Evolutionary conservation across 2,329 filamentous ascomycete genomes (phyloP).

Genomic region (Pyrenophora graminea): DNA sequence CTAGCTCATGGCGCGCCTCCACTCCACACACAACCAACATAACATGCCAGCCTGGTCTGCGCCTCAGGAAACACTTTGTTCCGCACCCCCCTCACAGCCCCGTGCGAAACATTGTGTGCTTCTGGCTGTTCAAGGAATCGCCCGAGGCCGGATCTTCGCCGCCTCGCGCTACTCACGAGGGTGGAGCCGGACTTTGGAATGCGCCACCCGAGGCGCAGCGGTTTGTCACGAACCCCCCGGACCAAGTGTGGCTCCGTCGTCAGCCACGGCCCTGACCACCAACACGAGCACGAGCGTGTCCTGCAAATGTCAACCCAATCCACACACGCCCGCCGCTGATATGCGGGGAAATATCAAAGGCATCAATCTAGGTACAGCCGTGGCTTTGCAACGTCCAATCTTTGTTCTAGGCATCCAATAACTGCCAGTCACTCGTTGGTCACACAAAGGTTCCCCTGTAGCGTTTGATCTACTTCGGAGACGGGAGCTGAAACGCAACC

Average conservation of each 20-base stretch:
- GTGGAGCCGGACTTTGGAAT: slow-evolving; percentile 11
- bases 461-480: slow-evolving; percentile 34
- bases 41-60: slow-evolving; percentile 1
- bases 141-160: slow-evolving; percentile 13
- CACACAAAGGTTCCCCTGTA: slow-evolving; percentile 31
- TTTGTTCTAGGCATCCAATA: slow-evolving; percentile 15
- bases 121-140: slow-evolving; percentile 3
- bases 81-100: slow-evolving; percentile 17
- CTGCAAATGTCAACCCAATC: no score
- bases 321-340: slow-evolving; percentile 9
- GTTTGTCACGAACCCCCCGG: neutral
- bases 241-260: slow-evolving; percentile 22
- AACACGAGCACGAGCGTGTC: no score
- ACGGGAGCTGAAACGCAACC: slow-evolving; percentile 42
- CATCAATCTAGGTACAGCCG: slow-evolving; percentile 2
- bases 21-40: no score
- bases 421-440: slow-evolving; percentile 19
- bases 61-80: slow-evolving; percentile 26
- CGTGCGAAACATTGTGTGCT: slow-evolving; percentile 25
- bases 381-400: neutral
- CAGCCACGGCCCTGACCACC: neutral
- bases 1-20: no score
- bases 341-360: slow-evolving; percentile 23
- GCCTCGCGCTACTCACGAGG: slow-evolving; percentile 8
- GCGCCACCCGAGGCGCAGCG: slow-evolving; percentile 25